These are phyloP conservation scores for Wickerhamiella slavikovae DNA, from an alignment of 805 yeast genomes.

Conservation along the genomic window DNA sequence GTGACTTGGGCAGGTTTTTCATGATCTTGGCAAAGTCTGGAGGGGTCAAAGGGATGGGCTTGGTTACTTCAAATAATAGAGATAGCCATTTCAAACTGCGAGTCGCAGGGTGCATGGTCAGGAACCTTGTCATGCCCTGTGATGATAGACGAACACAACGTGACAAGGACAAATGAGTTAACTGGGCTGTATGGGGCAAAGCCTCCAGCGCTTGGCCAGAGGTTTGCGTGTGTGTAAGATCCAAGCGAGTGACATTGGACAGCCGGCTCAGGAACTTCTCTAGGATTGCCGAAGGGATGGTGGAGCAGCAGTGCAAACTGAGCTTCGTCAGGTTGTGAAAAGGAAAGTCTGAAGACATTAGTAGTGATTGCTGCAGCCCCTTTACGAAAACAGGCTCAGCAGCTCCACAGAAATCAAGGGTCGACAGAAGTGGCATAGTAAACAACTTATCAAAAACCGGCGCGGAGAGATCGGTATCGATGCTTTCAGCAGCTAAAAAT, in stretches of 20 bases:
- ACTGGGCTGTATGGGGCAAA: conserved; percentile 33
- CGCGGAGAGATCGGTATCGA: conserved; percentile 58
- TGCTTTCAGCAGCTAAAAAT: conserved; percentile 66
- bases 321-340: conserved; percentile 23
- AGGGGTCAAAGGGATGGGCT: conserved; percentile 32
- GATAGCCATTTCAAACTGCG: conserved; percentile 44
- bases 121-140: conserved; percentile 45
- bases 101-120: conserved; percentile 49
- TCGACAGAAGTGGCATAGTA: conserved; percentile 36
- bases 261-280: conserved; percentile 36
- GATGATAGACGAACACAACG: conserved; percentile 50
- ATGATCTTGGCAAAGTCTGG: conserved; percentile 31
- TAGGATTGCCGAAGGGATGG: conserved; percentile 38
- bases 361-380: conserved; percentile 27
- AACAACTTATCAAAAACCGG: conserved; percentile 35
- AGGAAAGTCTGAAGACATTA: conserved; percentile 9
- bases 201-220: conserved; percentile 37
- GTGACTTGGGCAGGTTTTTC: conserved; percentile 21
- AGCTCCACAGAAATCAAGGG: conserved; percentile 80
- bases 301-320: conserved; percentile 79
- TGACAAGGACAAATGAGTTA: conserved; percentile 57
- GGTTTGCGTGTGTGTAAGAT: conserved; percentile 63
- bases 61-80: conserved; percentile 40
- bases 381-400: conserved; percentile 39
- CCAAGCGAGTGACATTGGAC: conserved; percentile 40